Percentiles rank a stretch among this genome's conserved stretches.
phyloP scores from a whole-genome alignment of 202 grass and related monocot genomes.

The Schoenoplectus tabernaemontani region DNA sequence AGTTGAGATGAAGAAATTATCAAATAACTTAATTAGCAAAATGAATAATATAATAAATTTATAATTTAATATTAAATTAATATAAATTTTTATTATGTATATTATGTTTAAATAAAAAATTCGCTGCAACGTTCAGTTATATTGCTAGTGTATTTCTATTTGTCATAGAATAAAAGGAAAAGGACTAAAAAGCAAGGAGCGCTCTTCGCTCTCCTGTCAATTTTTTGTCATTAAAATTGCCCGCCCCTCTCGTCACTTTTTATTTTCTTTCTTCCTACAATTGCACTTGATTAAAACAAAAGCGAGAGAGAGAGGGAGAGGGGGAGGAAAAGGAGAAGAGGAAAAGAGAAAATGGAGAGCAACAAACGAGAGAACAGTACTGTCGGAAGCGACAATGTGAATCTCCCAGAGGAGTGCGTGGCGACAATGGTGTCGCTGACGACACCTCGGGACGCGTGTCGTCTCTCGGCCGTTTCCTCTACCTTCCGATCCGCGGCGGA shows the following conservation, averaged over 20 bases:
- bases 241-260: not conserved
- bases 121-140: no score
- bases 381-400: slow-evolving; percentile 15
- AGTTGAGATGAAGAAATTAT: no score
- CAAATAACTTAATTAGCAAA: no score
- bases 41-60: no score
- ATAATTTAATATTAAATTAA: no score
- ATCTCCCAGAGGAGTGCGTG: slow-evolving; percentile 37
- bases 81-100: no score
- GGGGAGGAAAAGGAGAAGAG: not conserved
- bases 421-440: slow-evolving; percentile 28
- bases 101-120: no score
- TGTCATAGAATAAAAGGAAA: no score
- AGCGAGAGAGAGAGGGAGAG: no score
- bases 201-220: no score
- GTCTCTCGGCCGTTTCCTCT: slow-evolving; percentile 28
- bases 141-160: no score
- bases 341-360: not conserved
- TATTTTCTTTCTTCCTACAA: not conserved
- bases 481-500: slow-evolving; percentile 32
- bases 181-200: no score
- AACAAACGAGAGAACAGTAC: not conserved
- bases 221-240: not conserved
- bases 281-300: not conserved
- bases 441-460: slow-evolving; percentile 32